Percentiles rank a stretch among this genome's conserved stretches.
phyloP scores from a whole-genome alignment of 1,139 yeast genomes.

The Candida frijolesensis region DNA sequence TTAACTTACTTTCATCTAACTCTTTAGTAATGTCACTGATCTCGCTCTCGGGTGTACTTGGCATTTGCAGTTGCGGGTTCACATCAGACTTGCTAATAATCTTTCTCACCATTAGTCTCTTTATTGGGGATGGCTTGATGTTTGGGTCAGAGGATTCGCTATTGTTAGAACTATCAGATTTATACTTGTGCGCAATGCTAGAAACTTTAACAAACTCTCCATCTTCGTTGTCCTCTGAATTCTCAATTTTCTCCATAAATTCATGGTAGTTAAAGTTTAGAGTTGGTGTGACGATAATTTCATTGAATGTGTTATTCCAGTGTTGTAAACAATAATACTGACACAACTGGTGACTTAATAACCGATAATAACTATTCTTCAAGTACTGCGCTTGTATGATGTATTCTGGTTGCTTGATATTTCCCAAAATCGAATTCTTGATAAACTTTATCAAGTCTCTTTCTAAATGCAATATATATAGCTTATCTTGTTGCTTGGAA shows the following conservation, averaged over 20 bases:
- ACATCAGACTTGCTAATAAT: conserved; percentile 10
- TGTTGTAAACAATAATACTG: conserved; percentile 58
- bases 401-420: conserved; percentile 18
- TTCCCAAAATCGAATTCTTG: conserved; percentile 14
- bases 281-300: conserved; percentile 28
- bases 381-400: conserved; percentile 35
- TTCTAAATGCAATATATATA: conserved; percentile 57
- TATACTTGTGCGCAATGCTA: conserved; percentile 16
- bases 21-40: conserved; percentile 8
- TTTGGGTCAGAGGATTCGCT: background rate
- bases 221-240: conserved; percentile 7
- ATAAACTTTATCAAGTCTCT: conserved; percentile 45
- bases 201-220: conserved; percentile 14
- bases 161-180: conserved; percentile 7
- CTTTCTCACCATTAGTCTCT: conserved; percentile 22
- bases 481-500: conserved; percentile 49
- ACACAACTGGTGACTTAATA: conserved; percentile 68
- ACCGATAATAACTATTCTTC: conserved; percentile 66
- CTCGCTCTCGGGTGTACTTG: conserved; percentile 9
- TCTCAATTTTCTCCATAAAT: conserved; percentile 14
- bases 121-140: conserved; percentile 9
- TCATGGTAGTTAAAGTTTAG: conserved; percentile 21
- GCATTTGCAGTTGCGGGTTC: background rate
- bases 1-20: conserved; percentile 7
- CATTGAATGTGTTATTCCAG: conserved; percentile 28